Evolutionary conservation across 306 rosid genomes (phyloP), one percentile per base, ranked within the genome.

Genomic region (Acacia acuminata): DNA sequence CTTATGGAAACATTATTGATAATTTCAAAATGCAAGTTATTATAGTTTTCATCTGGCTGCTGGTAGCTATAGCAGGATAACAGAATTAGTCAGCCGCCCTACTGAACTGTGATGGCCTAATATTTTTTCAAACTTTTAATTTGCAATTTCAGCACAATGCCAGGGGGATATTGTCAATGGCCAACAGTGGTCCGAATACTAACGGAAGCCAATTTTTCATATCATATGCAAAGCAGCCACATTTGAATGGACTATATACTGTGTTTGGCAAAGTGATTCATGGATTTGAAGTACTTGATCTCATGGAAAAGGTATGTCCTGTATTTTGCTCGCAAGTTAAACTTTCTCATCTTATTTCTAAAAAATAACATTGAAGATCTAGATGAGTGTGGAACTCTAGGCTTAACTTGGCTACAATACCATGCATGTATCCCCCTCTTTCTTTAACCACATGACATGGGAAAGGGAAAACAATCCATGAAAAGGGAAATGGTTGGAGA

Each of bases 141-240:
- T 73, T 80, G 40, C 80, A 77, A 85, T 83, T 82, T 0, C 87
- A 96, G 99, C 97, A 96, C 88, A 96, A 94, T 81, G 99, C 99
- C 45, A 90, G 97, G 85, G 98, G 99, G 48, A 92, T 94, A 8
- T 58, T 96, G 80, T 71, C 98, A 17, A 96, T 94, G 99, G 99
- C 97, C 9, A 96, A 96, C 76, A 94, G 98, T 81, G 98, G 98
- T 78, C 98, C 97, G 27, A 96, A 94, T 80, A 96, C 98, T n/a
- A 96, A 94, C 73, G 97, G 98, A 75, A 96, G 99, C 72, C 99
- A 91, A 82, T 96, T 96, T 91, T 96, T 94, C 86, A 32, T 92
- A 76, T 43, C 76, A 53, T 96, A 91, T 51, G 99, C 94, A 20
- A 96, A 96, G 80, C 97, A 91, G 81, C 98, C 99, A 22, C 99